Base-by-base conservation (phyloP, 345 rosid species). In the Citrus sp. region DNA sequence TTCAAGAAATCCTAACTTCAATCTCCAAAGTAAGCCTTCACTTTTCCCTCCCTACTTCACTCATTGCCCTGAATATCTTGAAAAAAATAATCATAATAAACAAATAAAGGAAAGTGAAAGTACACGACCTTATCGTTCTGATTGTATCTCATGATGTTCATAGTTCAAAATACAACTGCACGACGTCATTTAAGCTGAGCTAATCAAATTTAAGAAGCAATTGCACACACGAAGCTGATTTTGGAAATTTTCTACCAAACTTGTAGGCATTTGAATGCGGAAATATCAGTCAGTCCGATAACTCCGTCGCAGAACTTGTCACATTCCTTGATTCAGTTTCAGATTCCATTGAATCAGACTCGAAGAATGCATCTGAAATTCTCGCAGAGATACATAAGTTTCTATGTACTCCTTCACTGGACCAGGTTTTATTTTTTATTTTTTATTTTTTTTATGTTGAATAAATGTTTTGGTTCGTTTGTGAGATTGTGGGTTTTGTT, bases 291-390 rank as follows among this genome's bases (percentile, higher is more conserved):
- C 81, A 80, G 75, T 78, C 87, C 46, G 90, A 85, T 73, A 83
- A 74, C 77, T 80, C 85, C 10, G 86, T 83, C 6, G 38, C 79
- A 30, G 86, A 92, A 80, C 88, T 95, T 60, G 85, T 82, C 54
- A 72, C 59, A 78, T 86, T 83, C 77, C 90, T 95, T 27, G 80
- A 89, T 78, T 82, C 89, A 10, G 69, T 91, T 28, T 78, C 84
- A 0, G 88, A 82, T 46, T 78, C 82, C 5, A 73, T 83, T n/a
- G 35, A 84, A 69, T 84, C 73, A 0, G 79, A 81, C 5, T 82
- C 81, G 5, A 72, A 76, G 54, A 75, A 76, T 79, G 91, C 92
- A 40, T 55, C 82, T 46, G 83, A 83, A 85, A 78, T 85, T 80
- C 86, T 95, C 30, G 70, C 84, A 1, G 81, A 80, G 62, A 85